Evolutionary conservation across 2,329 filamentous ascomycete species (phyloP), one percentile per base, ranked within the genome.

Genomic region (Cladophialophora exuberans): DNA sequence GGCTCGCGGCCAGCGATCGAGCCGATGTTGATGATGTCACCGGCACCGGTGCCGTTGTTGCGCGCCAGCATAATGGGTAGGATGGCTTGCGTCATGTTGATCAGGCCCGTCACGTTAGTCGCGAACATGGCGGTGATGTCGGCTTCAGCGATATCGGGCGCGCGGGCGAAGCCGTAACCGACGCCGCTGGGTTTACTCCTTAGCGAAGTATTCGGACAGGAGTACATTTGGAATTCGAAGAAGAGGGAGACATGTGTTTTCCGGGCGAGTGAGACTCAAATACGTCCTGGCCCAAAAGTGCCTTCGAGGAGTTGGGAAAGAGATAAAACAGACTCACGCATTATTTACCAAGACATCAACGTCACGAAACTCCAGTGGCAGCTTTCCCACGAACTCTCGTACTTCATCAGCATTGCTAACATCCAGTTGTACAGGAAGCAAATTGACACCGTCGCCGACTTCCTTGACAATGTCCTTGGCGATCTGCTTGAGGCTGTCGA

Each of bases 291-390:
- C 9, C 18, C 22, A 26, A 17, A 20, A 7, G 11, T 22, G 39
- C 22, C 15, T 18, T 43, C 2, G 20, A 13, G 10, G 7, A 7
- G 10, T 11, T 13, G 7, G 10, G 2, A 17, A 11, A 17, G 10
- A 22, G 11, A 43, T 11, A 6, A 25, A 5, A 52, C 6, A 33
- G 4, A 44, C 48, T 44, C n/a, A 53, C 50, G 93, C 93, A 79
- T 97, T 97, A 76, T 99, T 99, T 22, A 99, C 90, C 56, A 99
- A 76, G 1, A 97, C 82, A 71, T 97, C 83, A 62, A 97, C 87
- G 18, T 90, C 84, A 71, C 83, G 85, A 77, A 90, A 97, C 68
- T 92, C 92, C 59, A 85, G 83, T 0, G 93, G 91, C 65, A 97
- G 73, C 33, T 78, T 81, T 1, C 73, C 75, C 9, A 97, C 85